These are phyloP conservation scores for Neohortaea acidophila DNA, from an alignment of 495 filamentous ascomycete genomes.

Conservation along the genomic window DNA sequence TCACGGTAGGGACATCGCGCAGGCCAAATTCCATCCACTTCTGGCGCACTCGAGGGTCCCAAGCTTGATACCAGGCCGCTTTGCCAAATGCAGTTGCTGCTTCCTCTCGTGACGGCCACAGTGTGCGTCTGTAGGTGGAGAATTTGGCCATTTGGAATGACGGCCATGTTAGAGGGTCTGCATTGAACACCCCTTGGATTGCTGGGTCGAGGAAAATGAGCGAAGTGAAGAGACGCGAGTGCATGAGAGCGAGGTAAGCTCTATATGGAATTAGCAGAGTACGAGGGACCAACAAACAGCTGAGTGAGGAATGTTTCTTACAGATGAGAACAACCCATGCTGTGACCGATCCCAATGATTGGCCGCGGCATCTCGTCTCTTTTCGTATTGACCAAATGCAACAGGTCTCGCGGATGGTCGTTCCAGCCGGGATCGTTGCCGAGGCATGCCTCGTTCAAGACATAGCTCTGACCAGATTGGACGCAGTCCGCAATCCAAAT, in stretches of 20 bases:
- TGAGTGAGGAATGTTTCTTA: constrained; percentile 32
- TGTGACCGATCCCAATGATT: constrained; percentile 78
- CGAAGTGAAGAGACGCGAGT: constrained; percentile 64
- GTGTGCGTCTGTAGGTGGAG: constrained; percentile 19
- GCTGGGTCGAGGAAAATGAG: constrained; percentile 70
- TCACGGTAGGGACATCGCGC: constrained; percentile 22
- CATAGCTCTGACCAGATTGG: constrained; percentile 26
- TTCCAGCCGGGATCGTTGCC: constrained; percentile 43
- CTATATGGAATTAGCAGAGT: not conserved
- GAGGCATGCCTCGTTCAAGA: constrained; percentile 25
- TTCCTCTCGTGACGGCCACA: constrained; percentile 24
- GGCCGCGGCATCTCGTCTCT: constrained; percentile 69
- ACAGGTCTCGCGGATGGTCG: constrained; percentile 71
- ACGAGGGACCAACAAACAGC: constrained; percentile 21
- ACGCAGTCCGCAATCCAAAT: constrained; percentile 31
- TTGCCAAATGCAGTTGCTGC: constrained; percentile 19
- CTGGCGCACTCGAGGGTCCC: constrained; percentile 26
- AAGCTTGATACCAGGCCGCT: constrained; percentile 25
- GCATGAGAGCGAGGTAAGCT: constrained; percentile 33
- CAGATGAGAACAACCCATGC: constrained; percentile 57
- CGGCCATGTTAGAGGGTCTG: not conserved
- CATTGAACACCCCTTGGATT: constrained; percentile 33
- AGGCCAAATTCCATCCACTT: constrained; percentile 24
- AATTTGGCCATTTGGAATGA: constrained; percentile 12
- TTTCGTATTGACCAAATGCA: constrained; percentile 70